Evolutionary conservation across 73 alveolate genomes (phyloP), one percentile per base, ranked within the genome.

Genomic region (Chromera velia): DNA sequence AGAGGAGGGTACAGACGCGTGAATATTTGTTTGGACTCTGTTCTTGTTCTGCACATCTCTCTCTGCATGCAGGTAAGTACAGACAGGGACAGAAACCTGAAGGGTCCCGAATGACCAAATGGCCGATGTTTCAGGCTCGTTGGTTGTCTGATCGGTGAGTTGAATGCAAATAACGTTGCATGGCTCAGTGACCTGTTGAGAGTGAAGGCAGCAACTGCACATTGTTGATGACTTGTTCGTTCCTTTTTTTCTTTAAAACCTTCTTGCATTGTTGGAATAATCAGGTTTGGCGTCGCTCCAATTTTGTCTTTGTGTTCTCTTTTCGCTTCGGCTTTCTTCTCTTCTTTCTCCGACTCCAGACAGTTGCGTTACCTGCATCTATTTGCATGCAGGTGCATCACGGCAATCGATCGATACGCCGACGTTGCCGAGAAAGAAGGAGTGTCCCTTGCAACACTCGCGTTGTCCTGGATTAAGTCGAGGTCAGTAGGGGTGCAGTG

Each of bases 81-180:
- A 64, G 40, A 22, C 82, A 80, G 31, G 87, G 87, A 22, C 33
- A 49, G 34, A 70, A 46, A 7, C 87, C 87, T 28, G 87, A 80
- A 29, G 87, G 68, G 19, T 29, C 82, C 32, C 4, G 83, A 13
- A 40, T 40, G 55, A 40, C 55, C 55, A 40, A 7, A 40, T 40
- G 55, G 55, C 55, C 55, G 13, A 7, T 40, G 22, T 40, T 40
- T 40, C 55, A 40, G 13, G 4, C 55, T 13, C 4, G 55, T 7
- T 40, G 55, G 55, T 13, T 40, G 22, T 7, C 4, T 40, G 22
- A 4, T 13, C 4, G 55, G 55, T 40, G 55, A n/a, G n/a, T n/a
- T n/a, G n/a, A n/a, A n/a, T n/a, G n/a, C n/a, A n/a, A n/a, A n/a
- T n/a, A n/a, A n/a, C 4, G 55, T 7, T 40, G 55, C 22, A 4